Evolutionary conservation across 2,329 filamentous ascomycete species (phyloP), one percentile per base, ranked within the genome.

Genomic region (Trichoderma simmonsii): DNA sequence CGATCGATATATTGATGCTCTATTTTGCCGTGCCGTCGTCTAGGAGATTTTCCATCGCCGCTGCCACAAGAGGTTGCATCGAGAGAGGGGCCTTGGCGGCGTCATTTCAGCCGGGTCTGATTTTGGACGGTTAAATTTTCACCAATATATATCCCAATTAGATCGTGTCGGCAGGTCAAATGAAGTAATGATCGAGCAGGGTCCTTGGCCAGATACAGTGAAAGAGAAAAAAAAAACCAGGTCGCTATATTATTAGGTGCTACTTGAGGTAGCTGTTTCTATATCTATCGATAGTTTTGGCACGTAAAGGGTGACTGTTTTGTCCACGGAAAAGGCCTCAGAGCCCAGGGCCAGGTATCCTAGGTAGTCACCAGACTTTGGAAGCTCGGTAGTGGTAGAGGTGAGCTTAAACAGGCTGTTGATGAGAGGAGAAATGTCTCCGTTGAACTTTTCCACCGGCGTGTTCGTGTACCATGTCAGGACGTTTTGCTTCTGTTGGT

Each of bases 321-420:
- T 75, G 28, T 76, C 71, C 8, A 83, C 79, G 6, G 78, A 83
- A 77, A 85, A 86, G 0, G 85, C 81, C 76, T 89, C 87, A 15
- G 84, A 83, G 26, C 87, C 87, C 73, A 88, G 85, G 60, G 81
- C 81, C 75, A 88, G 79, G 73, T 87, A 85, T 24, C 86, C 86
- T 21, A 89, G 77, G 76, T 86, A 88, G 75, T 86, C 83, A 1
- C 77, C 73, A 0, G 63, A 61, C 21, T 64, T 62, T 24, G 70
- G 70, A n/a, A 72, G 51, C 6, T 77, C 72, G 0, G 77, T 79
- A 73, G 78, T 73, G 14, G 77, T 79, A 73, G 78, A 73, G 12
- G 77, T 68, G 4, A 80, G 77, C 30, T 78, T 75, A 34, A 83
- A 77, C 3, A 85, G 81, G 66, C 81, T 78, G 3, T 81, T 80